phyloP scores from a whole-genome alignment of 768 basidiomycete genomes.

The Leccinum fibrillosum region DNA sequence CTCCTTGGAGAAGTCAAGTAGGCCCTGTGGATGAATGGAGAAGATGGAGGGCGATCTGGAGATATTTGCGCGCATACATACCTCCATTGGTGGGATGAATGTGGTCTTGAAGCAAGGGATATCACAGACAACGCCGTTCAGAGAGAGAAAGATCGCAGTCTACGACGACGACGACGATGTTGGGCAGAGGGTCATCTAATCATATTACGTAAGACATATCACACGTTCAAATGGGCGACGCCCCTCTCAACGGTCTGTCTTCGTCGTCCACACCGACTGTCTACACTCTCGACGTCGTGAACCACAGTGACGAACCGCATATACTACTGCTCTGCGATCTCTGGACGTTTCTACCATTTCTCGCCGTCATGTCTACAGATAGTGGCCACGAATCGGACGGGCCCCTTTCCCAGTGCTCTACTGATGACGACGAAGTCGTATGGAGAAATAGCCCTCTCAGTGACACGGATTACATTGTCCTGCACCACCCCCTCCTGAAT shows the following conservation, averaged over 20 bases:
- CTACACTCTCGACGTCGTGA: neutral
- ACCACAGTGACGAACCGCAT: slow-evolving; percentile 11
- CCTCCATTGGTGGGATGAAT: slow-evolving; percentile 37
- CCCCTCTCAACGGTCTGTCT: too few relatives aligned
- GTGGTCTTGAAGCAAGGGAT: slow-evolving; percentile 4
- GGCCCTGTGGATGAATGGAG: slow-evolving; percentile 46
- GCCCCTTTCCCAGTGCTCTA: slow-evolving; percentile 12
- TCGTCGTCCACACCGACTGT: neutral
- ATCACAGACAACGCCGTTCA: slow-evolving; percentile 6
- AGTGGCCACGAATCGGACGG: slow-evolving; percentile 7
- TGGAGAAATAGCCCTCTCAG: slow-evolving; percentile 13
- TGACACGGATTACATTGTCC: slow-evolving; percentile 25
- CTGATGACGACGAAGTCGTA: slow-evolving; percentile 23
- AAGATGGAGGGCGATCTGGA: slow-evolving; percentile 4
- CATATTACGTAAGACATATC: slow-evolving; percentile 32
- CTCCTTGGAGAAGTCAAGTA: slow-evolving; percentile 91
- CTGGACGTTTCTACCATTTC: neutral
- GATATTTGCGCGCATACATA: slow-evolving; percentile 12
- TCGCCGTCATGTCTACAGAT: slow-evolving; percentile 8
- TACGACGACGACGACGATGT: slow-evolving; percentile 20
- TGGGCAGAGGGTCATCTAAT: slow-evolving; percentile 39
- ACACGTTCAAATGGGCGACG: slow-evolving; percentile 8
- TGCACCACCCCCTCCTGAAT: slow-evolving; percentile 18
- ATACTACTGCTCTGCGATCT: neutral
- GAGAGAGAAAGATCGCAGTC: slow-evolving; percentile 6